Evolutionary conservation across 1,139 yeast species (phyloP).

Genomic region (Wickerhamomyces sp.): DNA sequence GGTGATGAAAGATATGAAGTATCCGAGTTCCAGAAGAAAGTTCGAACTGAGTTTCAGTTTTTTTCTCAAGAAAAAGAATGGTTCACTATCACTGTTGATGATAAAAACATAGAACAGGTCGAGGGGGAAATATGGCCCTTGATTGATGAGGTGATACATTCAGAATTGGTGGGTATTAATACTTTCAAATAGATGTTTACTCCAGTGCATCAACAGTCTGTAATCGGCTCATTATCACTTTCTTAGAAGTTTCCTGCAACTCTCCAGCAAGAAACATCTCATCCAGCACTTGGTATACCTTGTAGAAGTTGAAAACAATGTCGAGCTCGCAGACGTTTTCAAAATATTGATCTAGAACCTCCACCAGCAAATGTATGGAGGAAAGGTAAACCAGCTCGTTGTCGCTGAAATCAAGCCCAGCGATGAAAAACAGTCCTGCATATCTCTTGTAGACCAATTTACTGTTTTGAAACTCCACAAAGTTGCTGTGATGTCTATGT

Average conservation of each 20-base stretch:
- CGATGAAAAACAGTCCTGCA: constrained; percentile 85
- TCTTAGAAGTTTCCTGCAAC: constrained; percentile 67
- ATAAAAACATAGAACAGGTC: constrained; percentile 54
- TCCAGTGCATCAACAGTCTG: constrained; percentile 24
- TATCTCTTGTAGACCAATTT: constrained; percentile 84
- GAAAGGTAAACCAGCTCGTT: constrained; percentile 81
- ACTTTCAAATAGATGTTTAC: constrained; percentile 9
- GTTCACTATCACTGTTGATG: constrained; percentile 48
- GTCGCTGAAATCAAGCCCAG: constrained; percentile 71
- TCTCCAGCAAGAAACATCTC: constrained; percentile 80
- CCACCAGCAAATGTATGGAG: constrained; percentile 84
- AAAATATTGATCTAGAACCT: constrained; percentile 80
- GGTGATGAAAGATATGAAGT: constrained; percentile 92
- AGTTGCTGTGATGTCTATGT: constrained; percentile 76
- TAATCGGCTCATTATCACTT: constrained; percentile 49
- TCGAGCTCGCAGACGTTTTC: constrained; percentile 94
- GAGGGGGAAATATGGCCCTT: constrained; percentile 23
- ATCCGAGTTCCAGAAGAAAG: constrained; percentile 64
- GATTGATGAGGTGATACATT: constrained; percentile 13
- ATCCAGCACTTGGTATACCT: constrained; percentile 65
- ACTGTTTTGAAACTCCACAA: constrained; percentile 65
- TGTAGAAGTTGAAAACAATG: constrained; percentile 75
- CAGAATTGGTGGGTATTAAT: constrained; percentile 8
- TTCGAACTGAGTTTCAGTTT: constrained; percentile 52
- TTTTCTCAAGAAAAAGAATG: constrained; percentile 35